Base-by-base conservation (phyloP, 495 filamentous ascomycete genomes). In the Neurospora tetrasperma region DNA sequence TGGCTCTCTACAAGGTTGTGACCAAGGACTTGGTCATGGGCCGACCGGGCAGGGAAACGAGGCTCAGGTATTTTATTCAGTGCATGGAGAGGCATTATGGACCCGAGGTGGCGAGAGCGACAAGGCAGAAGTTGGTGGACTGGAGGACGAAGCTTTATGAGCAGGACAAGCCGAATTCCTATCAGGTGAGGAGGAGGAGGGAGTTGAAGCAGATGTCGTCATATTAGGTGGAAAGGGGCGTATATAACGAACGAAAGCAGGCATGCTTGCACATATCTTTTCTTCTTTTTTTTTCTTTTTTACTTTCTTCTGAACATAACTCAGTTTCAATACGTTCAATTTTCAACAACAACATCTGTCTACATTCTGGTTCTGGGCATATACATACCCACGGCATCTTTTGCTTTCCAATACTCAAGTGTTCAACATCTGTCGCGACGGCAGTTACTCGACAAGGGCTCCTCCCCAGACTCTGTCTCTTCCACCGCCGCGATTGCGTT, bases 21-120 rank as follows among this genome's bases (percentile, higher is more conserved):
- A 82, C 81, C 4, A 80, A 79, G 72, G 81, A 84, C 72, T 75
- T 87, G 72, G 70, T 72, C 18, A 70, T 74, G n/a, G 80, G 79
- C 18, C 27, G 74, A 20, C 81, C 75, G 42, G 81, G 86, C 31
- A 76, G 79, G 31, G 79, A 78, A 69, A 75, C 75, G 5, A 80
- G 83, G 35, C 72, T 85, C 20, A 70, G 74, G 48, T 86, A 82
- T 81, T 75, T 81, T 69, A 70, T 86, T 70, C 48, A 54, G 42
- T 70, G 85, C 6, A 73, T 87, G 43, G 59, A 77, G 54, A 66
- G 73, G 43, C 75, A 78, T 14, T 72, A 78, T 48, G 83, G 84
- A 38, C 70, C 59, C 0, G 75, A 80, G 23, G 70, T 76, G 8
- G 79, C 79, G n/a, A 20, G 72, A 43, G 59, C 54, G 12, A 66